Base-by-base conservation (phyloP, 2,329 filamentous ascomycete genomes). In the Bretziella fagacearum region DNA sequence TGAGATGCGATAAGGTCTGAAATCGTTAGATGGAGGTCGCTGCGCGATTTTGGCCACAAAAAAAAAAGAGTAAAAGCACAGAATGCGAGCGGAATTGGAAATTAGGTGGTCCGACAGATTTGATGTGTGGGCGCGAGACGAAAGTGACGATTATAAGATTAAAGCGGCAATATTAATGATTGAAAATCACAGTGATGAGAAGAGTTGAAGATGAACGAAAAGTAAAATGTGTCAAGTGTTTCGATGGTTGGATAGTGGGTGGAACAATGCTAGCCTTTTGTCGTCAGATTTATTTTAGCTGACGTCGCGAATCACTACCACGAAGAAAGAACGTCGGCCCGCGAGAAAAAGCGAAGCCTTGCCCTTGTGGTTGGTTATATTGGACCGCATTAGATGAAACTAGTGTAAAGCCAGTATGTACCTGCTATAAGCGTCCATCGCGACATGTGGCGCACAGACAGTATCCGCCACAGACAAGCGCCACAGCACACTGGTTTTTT, bases 351-450 rank as follows among this genome's bases (percentile, higher is more conserved):
- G 26, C 26, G 40, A 42, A 30, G 40, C 23, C 26, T 42, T 42
- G 40, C 23, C 23, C 40, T 42, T 39, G 17, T 39, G 35, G 35
- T 42, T 27, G 22, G 35, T 42, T 27, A 30, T 42, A n/a, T 27
- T 45, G 18, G 11, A 37, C 36, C 22, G 18, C 43, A 35, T 45
- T 35, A 45, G 43, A 45, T 37, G 43, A 45, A 45, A 45, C 43
- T 27, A 45, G 43, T 25, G 23, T 20, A n/a, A 26, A 25, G 18
- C 25, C 22, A 18, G 17, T 17, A 33, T 26, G 20, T 27, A 17
- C 5, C 15, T 43, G 25, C 30, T 33, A 3, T 4, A 17, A n/a
- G 27, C 20, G 39, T 44, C 29, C 32, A 44, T 44, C 47, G 32
- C 40, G 32, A 37, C 32, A 11, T 44, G 41, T 33, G 26, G n/a